These are phyloP conservation scores for Yamagishiella unicocca DNA, from an alignment of 139 green algal species.

Conservation along the genomic window DNA sequence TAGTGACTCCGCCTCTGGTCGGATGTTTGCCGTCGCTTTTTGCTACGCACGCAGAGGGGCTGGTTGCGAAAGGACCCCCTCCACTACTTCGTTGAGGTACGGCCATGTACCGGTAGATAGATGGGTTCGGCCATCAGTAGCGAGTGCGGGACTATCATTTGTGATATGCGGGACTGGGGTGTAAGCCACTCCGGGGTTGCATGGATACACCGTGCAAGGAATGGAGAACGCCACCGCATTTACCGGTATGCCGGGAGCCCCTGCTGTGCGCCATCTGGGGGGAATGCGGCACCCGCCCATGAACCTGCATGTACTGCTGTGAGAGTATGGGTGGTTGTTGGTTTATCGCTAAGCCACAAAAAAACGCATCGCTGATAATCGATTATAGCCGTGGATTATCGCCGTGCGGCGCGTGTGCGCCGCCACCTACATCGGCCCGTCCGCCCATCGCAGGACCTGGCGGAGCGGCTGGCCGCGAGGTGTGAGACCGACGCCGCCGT, in stretches of 20 bases:
- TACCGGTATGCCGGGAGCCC: neutral
- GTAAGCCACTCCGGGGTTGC: neutral
- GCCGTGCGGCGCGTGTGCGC: too few species aligned
- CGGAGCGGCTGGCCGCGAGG: neutral
- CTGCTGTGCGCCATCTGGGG: neutral
- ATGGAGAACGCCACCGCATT: too few species aligned
- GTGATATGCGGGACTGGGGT: neutral
- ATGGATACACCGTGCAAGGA: neutral
- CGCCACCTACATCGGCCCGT: neutral
- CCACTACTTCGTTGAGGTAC: conserved; percentile 29
- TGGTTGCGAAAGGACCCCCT: conserved; percentile 15
- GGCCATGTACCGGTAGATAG: neutral
- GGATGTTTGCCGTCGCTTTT: neutral
- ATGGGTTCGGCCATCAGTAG: neutral
- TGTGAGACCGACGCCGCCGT: conserved; percentile 24
- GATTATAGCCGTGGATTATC: too few species aligned
- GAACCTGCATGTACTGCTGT: neutral
- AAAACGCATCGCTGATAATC: too few species aligned
- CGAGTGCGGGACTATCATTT: neutral
- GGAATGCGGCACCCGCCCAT: neutral
- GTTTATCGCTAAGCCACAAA: too few species aligned
- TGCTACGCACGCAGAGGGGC: conserved; percentile 14
- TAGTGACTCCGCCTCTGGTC: too few species aligned
- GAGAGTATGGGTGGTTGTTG: neutral
- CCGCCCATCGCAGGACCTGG: neutral